Percentiles rank a stretch among this genome's conserved stretches.
These are phyloP conservation scores for Coemansia sp. DNA, from an alignment of 192 early-diverging fungal species.

Conservation along the genomic window DNA sequence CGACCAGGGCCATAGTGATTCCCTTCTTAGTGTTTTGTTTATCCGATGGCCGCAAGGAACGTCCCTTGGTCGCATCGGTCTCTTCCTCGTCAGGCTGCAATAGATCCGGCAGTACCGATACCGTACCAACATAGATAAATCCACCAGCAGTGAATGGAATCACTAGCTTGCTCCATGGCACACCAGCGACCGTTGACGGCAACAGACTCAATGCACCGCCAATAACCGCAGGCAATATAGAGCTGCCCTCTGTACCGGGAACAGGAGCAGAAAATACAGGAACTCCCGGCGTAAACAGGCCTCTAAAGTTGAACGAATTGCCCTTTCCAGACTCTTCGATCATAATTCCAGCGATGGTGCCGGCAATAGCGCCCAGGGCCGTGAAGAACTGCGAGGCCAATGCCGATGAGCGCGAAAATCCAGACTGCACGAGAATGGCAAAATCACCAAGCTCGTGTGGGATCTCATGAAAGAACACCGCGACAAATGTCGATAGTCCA, in stretches of 20 bases:
- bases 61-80: constrained; percentile 20
- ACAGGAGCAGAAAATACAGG: constrained; percentile 40
- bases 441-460: constrained; percentile 89
- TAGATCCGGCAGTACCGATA: constrained; percentile 81
- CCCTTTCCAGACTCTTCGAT: constrained; percentile 68
- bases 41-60: constrained; percentile 4
- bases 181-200: constrained; percentile 55
- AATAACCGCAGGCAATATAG: constrained; percentile 21
- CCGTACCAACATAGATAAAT: constrained; percentile 84
- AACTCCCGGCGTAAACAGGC: constrained; percentile 24
- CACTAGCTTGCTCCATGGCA: constrained; percentile 72
- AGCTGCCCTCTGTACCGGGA: background rate
- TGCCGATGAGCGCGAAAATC: constrained; percentile 72
- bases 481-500: constrained; percentile 82
- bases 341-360: constrained; percentile 72
- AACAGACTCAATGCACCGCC: constrained; percentile 27
- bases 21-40: constrained; percentile 21
- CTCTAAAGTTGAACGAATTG: constrained; percentile 30
- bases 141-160: constrained; percentile 89
- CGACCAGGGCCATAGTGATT: constrained; percentile 49
- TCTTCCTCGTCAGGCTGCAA: constrained; percentile 63
- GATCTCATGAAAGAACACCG: constrained; percentile 88
- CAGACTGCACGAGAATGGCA: constrained; percentile 82
- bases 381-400: constrained; percentile 79
- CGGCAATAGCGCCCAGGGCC: constrained; percentile 78